A percentile compares a stretch with the other conserved stretches of the same genome.
Conservation (phyloP, 2,329 filamentous ascomycete genomes). For the Alternaria panax region DNA sequence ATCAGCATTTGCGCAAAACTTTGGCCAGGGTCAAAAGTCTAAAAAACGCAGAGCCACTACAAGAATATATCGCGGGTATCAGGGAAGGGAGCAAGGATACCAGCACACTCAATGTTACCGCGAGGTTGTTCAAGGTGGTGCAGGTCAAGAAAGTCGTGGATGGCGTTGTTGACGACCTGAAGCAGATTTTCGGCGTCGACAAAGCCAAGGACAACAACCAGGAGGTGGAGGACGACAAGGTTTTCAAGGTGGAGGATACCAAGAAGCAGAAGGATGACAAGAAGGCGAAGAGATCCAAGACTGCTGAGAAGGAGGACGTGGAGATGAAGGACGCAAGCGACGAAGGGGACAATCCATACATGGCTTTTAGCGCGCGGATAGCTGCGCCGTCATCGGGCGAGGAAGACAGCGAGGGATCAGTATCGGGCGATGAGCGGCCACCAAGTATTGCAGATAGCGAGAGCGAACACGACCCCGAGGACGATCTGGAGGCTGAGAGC, state of each 20-base stretch:
- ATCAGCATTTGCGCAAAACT: constrained; percentile 64
- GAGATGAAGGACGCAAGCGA: constrained; percentile 37
- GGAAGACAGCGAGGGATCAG: constrained; percentile 41
- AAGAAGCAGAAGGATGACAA: constrained; percentile 42
- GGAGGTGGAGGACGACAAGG: constrained; percentile 19
- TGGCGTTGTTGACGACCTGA: constrained; percentile 53
- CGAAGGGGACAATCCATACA: constrained; percentile 44
- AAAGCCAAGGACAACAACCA: constrained; percentile 21
- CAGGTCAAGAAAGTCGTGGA: constrained; percentile 64
- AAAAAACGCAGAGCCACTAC: constrained; percentile 59
- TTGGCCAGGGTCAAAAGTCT: constrained; percentile 65
- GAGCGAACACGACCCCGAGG: constrained; percentile 30
- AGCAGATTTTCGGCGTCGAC: constrained; percentile 43
- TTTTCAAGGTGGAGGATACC: constrained; percentile 22
- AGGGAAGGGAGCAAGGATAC: constrained; percentile 52
- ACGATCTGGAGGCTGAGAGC: constrained; percentile 28
- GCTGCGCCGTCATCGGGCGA: constrained; percentile 48
- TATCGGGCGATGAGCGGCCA: constrained; percentile 39
- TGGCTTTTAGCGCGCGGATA: constrained; percentile 50
- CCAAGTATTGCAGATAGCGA: constrained; percentile 43
- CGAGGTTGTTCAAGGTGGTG: constrained; percentile 66
- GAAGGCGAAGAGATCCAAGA: constrained; percentile 30
- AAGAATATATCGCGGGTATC: constrained; percentile 45
- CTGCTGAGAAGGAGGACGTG: constrained; percentile 21
- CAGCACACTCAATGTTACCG: constrained; percentile 64